Evolutionary conservation across 257 asterid genomes (phyloP).

Genomic region (Solanum rostratum): DNA sequence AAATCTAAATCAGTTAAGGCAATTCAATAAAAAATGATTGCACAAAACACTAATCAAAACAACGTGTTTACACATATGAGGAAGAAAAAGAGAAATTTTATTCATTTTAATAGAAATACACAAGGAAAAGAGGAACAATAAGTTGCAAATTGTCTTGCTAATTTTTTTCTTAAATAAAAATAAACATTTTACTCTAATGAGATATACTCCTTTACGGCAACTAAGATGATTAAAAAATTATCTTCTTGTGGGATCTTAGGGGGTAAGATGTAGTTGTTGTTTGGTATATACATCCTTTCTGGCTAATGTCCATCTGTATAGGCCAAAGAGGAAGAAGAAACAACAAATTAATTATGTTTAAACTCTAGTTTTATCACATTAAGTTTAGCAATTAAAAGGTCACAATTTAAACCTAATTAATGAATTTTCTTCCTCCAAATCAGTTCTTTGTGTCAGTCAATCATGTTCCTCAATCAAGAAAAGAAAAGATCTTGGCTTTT

Average conservation of each 20-base stretch:
- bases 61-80: background rate
- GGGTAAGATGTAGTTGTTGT: too few species aligned
- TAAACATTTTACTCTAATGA: background rate
- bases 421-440: background rate
- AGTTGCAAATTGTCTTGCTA: background rate
- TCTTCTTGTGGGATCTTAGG: too few species aligned
- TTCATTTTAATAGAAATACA: background rate
- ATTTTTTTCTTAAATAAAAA: background rate
- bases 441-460: background rate
- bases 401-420: background rate
- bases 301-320: background rate
- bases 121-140: background rate
- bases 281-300: background rate
- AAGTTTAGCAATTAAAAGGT: background rate
- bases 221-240: background rate
- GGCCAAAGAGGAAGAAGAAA: background rate
- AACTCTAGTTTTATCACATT: background rate
- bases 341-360: background rate
- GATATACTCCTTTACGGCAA: background rate
- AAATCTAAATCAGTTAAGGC: too few species aligned
- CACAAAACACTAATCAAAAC: background rate
- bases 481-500: background rate
- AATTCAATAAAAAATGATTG: too few species aligned
- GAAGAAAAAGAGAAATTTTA: background rate
- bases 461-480: background rate